Evolutionary conservation across 2,329 filamentous ascomycete species (phyloP).

Genomic region (Colletotrichum ledebouriae): DNA sequence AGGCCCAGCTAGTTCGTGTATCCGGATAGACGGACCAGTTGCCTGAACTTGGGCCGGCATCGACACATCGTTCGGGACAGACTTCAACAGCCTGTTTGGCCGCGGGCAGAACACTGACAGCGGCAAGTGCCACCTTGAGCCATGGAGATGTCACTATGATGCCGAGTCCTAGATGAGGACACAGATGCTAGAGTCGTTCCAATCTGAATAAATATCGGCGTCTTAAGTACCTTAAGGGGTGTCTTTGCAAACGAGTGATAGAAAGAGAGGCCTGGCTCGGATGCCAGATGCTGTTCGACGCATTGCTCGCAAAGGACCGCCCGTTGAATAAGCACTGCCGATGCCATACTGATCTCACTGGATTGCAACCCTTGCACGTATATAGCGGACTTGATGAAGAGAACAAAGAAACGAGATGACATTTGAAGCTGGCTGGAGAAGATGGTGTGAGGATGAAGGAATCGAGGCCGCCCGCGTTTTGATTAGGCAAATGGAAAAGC

Average conservation of each 20-base stretch:
- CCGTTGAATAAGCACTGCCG: background rate
- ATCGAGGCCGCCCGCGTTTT: background rate
- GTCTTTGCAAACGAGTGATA: no score
- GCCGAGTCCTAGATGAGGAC: background rate
- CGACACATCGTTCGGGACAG: conserved; percentile 45
- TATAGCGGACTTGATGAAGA: background rate
- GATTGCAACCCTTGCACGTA: background rate
- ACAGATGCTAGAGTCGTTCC: no score
- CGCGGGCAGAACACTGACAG: conserved; percentile 1
- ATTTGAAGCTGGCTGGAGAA: background rate
- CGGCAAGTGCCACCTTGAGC: conserved; percentile 16
- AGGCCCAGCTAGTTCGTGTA: conserved; percentile 39
- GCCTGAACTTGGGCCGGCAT: conserved; percentile 44
- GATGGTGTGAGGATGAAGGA: background rate
- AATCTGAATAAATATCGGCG: no score
- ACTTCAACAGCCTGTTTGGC: conserved; percentile 4
- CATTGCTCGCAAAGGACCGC: no score
- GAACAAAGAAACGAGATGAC: background rate
- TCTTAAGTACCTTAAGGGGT: no score
- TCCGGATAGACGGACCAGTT: conserved; percentile 47
- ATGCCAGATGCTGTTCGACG: no score
- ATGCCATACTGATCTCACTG: background rate
- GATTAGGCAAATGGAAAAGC: conserved; percentile 12
- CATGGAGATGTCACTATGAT: conserved; percentile 9
- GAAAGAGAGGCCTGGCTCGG: no score